Conservation (phyloP, 331 rosid genomes). For the Rhamnella rubrinervis region DNA sequence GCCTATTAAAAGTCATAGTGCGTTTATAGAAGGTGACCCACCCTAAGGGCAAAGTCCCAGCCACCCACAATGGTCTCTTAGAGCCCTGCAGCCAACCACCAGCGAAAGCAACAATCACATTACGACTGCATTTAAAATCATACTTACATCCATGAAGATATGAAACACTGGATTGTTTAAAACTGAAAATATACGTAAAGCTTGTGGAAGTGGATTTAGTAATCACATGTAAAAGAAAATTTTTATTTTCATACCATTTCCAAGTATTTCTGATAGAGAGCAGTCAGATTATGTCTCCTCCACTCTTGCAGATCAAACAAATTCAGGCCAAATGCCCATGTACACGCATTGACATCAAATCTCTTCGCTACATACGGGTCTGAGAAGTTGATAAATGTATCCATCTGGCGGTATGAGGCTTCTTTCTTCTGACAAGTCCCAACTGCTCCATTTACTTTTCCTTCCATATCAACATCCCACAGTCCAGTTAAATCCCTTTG, state of each 20-base stretch:
- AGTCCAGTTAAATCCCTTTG: slow-evolving; percentile 70
- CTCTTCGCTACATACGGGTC: slow-evolving; percentile 66
- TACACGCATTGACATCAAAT: slow-evolving; percentile 74
- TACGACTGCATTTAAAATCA: not conserved
- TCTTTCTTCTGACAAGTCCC: slow-evolving; percentile 65
- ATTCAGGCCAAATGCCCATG: slow-evolving; percentile 98
- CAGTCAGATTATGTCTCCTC: slow-evolving; percentile 72
- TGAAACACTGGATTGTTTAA: not conserved
- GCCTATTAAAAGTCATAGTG: slow-evolving; percentile 59
- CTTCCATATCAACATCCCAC: slow-evolving; percentile 69
- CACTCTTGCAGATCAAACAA: slow-evolving; percentile 77
- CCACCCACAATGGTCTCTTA: slow-evolving; percentile 61
- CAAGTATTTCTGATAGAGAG: slow-evolving; percentile 61
- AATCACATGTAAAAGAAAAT: not conserved
- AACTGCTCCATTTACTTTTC: slow-evolving; percentile 77
- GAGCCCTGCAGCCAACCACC: slow-evolving; percentile 59
- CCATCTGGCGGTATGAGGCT: slow-evolving; percentile 59
- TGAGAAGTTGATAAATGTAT: slow-evolving; percentile 75
- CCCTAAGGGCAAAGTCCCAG: slow-evolving; percentile 83
- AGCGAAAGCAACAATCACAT: slow-evolving; percentile 18
- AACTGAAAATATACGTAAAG: not conserved
- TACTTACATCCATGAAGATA: not conserved
- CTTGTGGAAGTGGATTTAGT: not conserved
- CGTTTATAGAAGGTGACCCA: slow-evolving; percentile 88
- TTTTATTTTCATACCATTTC: slow-evolving; percentile 52